Evolutionary conservation across 1,284 basidiomycete species (phyloP).

Genomic region (Ustilago shanxiensis): DNA sequence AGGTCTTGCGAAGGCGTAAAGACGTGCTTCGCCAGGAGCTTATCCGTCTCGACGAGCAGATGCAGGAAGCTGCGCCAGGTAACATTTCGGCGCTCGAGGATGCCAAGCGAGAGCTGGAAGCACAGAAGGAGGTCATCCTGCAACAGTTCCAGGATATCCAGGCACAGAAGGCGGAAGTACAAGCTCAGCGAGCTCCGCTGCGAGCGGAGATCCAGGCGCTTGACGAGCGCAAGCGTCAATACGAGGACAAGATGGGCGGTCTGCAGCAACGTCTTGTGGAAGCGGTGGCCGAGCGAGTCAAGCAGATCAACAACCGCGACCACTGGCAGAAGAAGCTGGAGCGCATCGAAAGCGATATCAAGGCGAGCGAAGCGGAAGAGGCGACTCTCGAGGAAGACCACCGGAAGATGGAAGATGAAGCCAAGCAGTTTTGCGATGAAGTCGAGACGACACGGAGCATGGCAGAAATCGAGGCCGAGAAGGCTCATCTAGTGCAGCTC

Average conservation of each 20-base stretch:
- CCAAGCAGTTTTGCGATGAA: constrained; percentile 76
- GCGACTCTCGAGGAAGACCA: constrained; percentile 74
- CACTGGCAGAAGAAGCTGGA: constrained; percentile 49
- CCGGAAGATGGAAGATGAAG: constrained; percentile 71
- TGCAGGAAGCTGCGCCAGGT: constrained; percentile 80
- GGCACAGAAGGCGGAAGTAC: constrained; percentile 41
- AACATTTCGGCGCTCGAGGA: constrained; percentile 78
- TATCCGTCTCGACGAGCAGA: constrained; percentile 75
- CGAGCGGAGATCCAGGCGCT: constrained; percentile 67
- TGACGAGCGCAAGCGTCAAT: constrained; percentile 27
- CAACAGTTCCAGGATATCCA: constrained; percentile 56
- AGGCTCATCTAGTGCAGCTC: constrained; percentile 77
- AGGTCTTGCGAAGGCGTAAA: constrained; percentile 34
- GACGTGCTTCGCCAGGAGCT: constrained; percentile 59
- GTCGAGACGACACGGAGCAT: constrained; percentile 76
- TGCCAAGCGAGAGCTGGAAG: constrained; percentile 67
- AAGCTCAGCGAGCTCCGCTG: constrained; percentile 66
- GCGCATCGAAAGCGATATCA: constrained; percentile 41
- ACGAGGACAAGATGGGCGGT: constrained; percentile 29
- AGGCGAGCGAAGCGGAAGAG: constrained; percentile 72
- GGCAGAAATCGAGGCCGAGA: constrained; percentile 75
- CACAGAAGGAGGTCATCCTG: constrained; percentile 50
- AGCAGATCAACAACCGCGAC: constrained; percentile 63
- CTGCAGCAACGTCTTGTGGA: constrained; percentile 53
- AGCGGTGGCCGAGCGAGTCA: constrained; percentile 53